These are phyloP conservation scores for Botryotinia globosa DNA, from an alignment of 2,329 filamentous ascomycete genomes.

Conservation along the genomic window DNA sequence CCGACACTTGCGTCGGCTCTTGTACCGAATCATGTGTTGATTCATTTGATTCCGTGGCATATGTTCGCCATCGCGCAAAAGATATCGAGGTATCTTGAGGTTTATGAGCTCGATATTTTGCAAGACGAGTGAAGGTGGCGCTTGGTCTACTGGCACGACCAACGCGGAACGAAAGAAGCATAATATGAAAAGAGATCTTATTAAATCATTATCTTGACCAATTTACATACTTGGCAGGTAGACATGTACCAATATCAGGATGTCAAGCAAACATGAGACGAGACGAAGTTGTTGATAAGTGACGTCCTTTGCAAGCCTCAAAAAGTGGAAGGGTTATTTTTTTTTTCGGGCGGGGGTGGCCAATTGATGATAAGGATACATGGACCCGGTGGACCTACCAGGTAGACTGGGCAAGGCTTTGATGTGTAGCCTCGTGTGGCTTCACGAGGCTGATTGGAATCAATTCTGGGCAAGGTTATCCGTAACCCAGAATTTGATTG, in stretches of 20 bases:
- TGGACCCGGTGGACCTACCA: too few relatives aligned
- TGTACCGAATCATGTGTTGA: constrained; percentile 3
- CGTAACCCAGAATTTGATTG: too few relatives aligned
- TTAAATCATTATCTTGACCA: constrained; percentile 29
- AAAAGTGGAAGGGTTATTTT: not conserved
- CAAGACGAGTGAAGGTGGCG: constrained; percentile 51
- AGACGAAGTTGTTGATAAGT: not conserved
- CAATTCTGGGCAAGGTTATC: too few relatives aligned
- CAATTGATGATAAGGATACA: not conserved
- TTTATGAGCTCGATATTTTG: constrained; percentile 46
- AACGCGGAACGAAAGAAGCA: constrained; percentile 36
- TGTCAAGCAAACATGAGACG: not conserved
- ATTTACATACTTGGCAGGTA: not conserved
- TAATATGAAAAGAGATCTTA: constrained; percentile 23
- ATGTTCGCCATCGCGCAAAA: constrained; percentile 40
- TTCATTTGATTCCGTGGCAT: not conserved
- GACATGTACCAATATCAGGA: not conserved
- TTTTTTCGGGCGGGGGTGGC: not conserved
- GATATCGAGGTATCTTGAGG: constrained; percentile 34
- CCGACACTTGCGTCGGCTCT: constrained; percentile 5
- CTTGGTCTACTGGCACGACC: constrained; percentile 35
- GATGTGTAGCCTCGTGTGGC: too few relatives aligned
- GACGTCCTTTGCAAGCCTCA: not conserved
- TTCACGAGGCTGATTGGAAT: not conserved
- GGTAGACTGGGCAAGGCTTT: not conserved